A percentile compares a stretch with the other conserved stretches of the same genome.
Evolutionary conservation across 208 protist genomes (phyloP).

Genomic region (Leishmania guyanensis): DNA sequence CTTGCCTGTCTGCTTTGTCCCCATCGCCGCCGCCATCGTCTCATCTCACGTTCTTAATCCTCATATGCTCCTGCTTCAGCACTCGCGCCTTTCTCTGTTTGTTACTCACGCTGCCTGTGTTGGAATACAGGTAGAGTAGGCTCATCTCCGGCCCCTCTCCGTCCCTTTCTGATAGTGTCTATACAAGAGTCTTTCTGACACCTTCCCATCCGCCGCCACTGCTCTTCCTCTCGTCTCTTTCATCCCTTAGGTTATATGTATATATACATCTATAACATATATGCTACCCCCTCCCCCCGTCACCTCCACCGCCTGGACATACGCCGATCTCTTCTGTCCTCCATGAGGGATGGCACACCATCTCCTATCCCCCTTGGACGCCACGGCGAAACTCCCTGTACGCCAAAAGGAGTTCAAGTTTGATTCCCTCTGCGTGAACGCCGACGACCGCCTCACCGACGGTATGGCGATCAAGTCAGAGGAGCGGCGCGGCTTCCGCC

Average conservation of each 20-base stretch:
- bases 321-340: neutral
- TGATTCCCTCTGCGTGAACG: conserved; percentile 13
- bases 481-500: conserved; percentile 35
- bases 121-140: neutral
- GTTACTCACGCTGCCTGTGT: neutral
- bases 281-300: neutral
- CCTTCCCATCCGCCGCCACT: neutral
- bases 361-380: conserved; percentile 12
- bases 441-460: conserved; percentile 34
- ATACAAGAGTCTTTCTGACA: neutral
- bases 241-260: neutral
- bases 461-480: conserved; percentile 7
- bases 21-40: neutral
- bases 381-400: conserved; percentile 32
- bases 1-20: neutral
- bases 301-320: neutral
- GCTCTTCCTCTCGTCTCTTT: neutral
- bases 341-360: conserved; percentile 12
- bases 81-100: neutral
- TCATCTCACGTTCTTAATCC: neutral
- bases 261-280: neutral
- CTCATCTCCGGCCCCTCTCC: neutral
- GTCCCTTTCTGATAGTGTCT: neutral
- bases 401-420: conserved; percentile 72
- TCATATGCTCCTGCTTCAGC: neutral